Base-by-base conservation (phyloP, 2,329 filamentous ascomycete species). In the Pyrenochaeta sp. region DNA sequence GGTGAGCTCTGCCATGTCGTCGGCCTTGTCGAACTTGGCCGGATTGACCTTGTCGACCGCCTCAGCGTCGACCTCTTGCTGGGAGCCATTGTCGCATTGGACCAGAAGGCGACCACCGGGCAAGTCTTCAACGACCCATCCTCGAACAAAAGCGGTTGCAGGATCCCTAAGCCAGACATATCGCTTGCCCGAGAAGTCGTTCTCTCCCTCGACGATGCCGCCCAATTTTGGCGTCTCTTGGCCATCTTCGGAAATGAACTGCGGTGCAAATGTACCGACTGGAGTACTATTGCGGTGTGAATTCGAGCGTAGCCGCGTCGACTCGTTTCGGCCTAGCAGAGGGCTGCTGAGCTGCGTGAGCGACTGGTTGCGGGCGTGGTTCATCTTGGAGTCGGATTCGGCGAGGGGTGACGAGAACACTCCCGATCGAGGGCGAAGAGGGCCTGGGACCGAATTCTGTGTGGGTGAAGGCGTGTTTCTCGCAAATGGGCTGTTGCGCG, bases 31-130 rank as follows among this genome's bases (percentile, higher is more conserved):
- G 75, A 99, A 99, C 71, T 99, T 99, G 65, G 93, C 93, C 32
- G 94, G 94, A 74, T 99, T 99, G 77, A 99, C 95, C 74, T 96
- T 97, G 79, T 99, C 95, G 58, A 96, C 91, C 61, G 85, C 88
- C 61, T 97, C 92, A 37, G 83, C 76, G 56, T 93, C 87, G 36
- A 94, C 87, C 67, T 96, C 89, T 58, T 90, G 87, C 84, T 96
- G 90, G 85, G 94, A 88, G 60, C 91, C 93, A 79, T 96, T 90
- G 50, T 97, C 94, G 66, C 90, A 96, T 72, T 97, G 92, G 18
- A 99, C 90, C 24, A 92, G 75, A 39, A 99, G 79, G 40, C 81
- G 81, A 38, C 86, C 84, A 35, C 77, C 82, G 2, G 77, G 82
- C 37, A 88, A 74, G 55, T 97, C 92, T 64, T 96, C 88, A 15